Evolutionary conservation across 345 rosid genomes (phyloP).

Genomic region (Geranium rotundifolium): DNA sequence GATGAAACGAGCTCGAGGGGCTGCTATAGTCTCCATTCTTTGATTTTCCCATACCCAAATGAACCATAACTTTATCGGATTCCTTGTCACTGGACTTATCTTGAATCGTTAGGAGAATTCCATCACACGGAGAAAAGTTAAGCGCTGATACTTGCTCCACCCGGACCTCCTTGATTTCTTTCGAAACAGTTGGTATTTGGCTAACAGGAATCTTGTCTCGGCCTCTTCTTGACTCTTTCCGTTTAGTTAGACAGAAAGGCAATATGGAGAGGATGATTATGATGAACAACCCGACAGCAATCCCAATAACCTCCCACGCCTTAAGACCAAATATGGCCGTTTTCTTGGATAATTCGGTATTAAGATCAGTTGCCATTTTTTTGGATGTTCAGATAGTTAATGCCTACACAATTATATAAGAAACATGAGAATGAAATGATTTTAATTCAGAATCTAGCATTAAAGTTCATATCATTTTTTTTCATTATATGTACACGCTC

Average conservation of each 20-base stretch:
- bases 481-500: background rate
- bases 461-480: background rate
- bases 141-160: conserved; percentile 62
- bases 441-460: conserved; percentile 6
- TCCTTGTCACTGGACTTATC: conserved; percentile 57
- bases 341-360: conserved; percentile 55
- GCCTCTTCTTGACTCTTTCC: conserved; percentile 59
- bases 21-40: conserved; percentile 48
- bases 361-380: conserved; percentile 57
- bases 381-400: conserved; percentile 7
- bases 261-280: conserved; percentile 56
- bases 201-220: conserved; percentile 39
- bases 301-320: conserved; percentile 82
- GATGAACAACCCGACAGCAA: conserved; percentile 61
- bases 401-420: conserved; percentile 24
- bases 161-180: conserved; percentile 87
- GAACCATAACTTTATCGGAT: conserved; percentile 71
- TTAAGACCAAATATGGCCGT: conserved; percentile 59
- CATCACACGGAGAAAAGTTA: conserved; percentile 58
- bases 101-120: conserved; percentile 61
- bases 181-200: conserved; percentile 70
- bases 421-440: conserved; percentile 7
- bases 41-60: conserved; percentile 57
- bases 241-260: conserved; percentile 54
- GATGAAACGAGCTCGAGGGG: conserved; percentile 50